Evolutionary conservation across 805 yeast species (phyloP), one percentile per base, ranked within the genome.

Genomic region (Starmera quercuum): DNA sequence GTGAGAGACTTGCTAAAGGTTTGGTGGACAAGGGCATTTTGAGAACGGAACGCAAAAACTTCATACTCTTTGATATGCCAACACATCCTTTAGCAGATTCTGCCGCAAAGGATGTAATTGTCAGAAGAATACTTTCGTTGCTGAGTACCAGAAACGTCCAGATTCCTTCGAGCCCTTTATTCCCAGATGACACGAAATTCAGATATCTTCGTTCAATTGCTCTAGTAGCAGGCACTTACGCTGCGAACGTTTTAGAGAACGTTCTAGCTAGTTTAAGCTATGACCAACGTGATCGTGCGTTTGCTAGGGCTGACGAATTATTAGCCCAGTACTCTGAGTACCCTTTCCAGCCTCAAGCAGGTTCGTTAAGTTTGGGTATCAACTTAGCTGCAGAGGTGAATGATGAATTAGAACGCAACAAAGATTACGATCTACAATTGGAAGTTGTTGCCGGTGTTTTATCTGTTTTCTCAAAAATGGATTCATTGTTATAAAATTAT

Each of bases 1-100:
- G 98, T 54, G 98, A 92, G 61, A 73, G 98, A 47, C 68, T 92
- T 43, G 95, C 96, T 35, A 92, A 92, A 61, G 98, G 98, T 1
- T 68, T 92, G 34, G 98, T 94, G 25, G 98, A 92, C 59, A 92
- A 92, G 63, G 97, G 98, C 16, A 80, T 92, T 30, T 71, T 94
- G 51, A 79, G 96, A 63, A 92, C 98, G 7, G 98, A 92, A 60
- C 77, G 95, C 58, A 86, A 88, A 56, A 92, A 86, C 63, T 92
- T 92, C 56, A 76, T 92, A 51, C 65, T 92, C 34, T 92, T 92
- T 49, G 98, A 92, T 59, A 92, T 92, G 97, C 95, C 98, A 20
- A 92, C 98, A 7, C 98, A 94, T 59, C 98, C 98, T 7, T 75
- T 92, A 11, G 81, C 88, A 21, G 98, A 92, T 58, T 71, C 81